A percentile compares a stretch with the other conserved stretches of the same genome.
These are phyloP conservation scores for Melastoma candidum DNA, from an alignment of 441 rosid genomes.

Conservation along the genomic window DNA sequence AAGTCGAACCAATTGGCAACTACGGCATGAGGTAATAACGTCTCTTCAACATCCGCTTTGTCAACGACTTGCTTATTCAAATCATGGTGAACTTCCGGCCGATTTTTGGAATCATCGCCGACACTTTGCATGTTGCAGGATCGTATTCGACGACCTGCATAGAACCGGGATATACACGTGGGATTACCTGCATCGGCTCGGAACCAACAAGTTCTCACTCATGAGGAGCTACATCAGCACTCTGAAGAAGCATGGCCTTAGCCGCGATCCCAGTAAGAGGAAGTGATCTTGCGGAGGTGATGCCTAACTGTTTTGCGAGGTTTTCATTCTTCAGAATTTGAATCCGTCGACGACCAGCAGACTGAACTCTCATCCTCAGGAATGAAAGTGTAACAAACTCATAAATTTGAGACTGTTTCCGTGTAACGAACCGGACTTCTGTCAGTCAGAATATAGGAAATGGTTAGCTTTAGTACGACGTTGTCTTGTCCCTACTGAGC, in stretches of 20 bases:
- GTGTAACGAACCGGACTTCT: too few relatives aligned
- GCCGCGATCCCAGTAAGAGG: slow-evolving; percentile 69
- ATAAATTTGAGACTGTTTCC: too few relatives aligned
- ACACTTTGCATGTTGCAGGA: slow-evolving; percentile 24
- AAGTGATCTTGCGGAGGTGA: slow-evolving; percentile 22
- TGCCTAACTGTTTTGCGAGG: too few relatives aligned
- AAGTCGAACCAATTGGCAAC: slow-evolving; percentile 89
- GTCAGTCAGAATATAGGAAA: too few relatives aligned
- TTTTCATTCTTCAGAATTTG: too few relatives aligned
- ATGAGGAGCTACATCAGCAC: slow-evolving; percentile 72
- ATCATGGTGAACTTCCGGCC: not conserved
- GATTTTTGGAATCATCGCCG: slow-evolving; percentile 1
- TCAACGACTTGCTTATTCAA: slow-evolving; percentile 4
- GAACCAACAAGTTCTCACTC: slow-evolving; percentile 64
- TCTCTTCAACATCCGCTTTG: too few relatives aligned
- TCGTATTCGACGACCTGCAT: slow-evolving; percentile 84
- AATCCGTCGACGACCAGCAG: too few relatives aligned
- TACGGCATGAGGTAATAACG: slow-evolving; percentile 73
- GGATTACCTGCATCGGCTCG: slow-evolving; percentile 72
- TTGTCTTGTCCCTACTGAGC: not conserved
- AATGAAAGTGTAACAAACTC: too few relatives aligned
- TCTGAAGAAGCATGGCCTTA: slow-evolving; percentile 69
- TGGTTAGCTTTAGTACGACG: too few relatives aligned
- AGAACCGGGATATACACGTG: slow-evolving; percentile 88
- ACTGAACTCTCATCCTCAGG: too few relatives aligned